phyloP scores from a whole-genome alignment of 148 eudicot species.

The Chenopodium formosanum region DNA sequence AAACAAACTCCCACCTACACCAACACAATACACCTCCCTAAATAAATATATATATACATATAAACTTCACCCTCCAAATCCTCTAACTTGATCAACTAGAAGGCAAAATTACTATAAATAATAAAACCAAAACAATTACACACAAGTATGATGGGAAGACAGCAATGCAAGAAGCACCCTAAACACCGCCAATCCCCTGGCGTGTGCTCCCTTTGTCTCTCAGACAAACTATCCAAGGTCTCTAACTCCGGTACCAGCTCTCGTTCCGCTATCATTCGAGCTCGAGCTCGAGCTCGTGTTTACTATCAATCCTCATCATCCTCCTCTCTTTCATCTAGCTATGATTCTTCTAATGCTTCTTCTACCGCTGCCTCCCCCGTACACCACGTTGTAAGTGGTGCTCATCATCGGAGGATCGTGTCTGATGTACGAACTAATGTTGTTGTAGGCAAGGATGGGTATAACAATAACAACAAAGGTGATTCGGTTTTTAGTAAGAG shows the following conservation, averaged over 20 bases:
- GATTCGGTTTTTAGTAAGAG: constrained; percentile 38
- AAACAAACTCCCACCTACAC: constrained; percentile 19
- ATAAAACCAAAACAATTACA: neutral
- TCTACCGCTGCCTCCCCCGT: constrained; percentile 39
- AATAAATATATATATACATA: neutral
- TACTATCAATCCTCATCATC: constrained; percentile 26
- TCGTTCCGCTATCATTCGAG: constrained; percentile 10
- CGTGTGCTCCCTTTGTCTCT: constrained; percentile 73
- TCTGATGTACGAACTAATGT: constrained; percentile 4
- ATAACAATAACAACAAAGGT: neutral
- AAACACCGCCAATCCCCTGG: constrained; percentile 84
- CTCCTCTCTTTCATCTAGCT: constrained; percentile 27
- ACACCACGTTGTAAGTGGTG: neutral
- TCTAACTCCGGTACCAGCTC: neutral
- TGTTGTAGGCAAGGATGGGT: no score
- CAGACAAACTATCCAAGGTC: constrained; percentile 52
- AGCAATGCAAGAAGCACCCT: constrained; percentile 77
- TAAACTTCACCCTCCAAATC: neutral
- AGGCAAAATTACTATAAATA: constrained; percentile 1
- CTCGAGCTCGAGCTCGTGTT: constrained; percentile 5
- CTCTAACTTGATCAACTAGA: neutral
- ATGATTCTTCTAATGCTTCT: constrained; percentile 36
- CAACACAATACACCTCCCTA: neutral
- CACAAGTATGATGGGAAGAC: neutral
- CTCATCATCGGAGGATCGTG: constrained; percentile 19